Evolutionary conservation across 768 basidiomycete species (phyloP).

Genomic region (Hypholoma sublateritium): DNA sequence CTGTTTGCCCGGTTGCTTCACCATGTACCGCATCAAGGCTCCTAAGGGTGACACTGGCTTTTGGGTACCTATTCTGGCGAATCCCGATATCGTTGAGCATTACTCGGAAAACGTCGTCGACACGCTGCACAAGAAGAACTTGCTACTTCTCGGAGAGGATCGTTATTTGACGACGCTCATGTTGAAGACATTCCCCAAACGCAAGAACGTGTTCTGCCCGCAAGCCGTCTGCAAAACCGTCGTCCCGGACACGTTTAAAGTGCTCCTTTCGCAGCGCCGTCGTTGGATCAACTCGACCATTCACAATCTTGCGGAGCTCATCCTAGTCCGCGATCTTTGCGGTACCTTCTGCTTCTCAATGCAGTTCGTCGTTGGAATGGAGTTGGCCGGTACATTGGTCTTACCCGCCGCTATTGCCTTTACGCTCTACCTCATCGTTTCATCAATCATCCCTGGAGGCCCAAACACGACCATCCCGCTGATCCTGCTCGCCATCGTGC

Average conservation of each 20-base stretch:
- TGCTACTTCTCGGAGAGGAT: slow-evolving; percentile 97
- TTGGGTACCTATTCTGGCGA: slow-evolving; percentile 98
- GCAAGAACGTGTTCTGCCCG: slow-evolving; percentile 98
- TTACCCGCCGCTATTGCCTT: slow-evolving; percentile 97
- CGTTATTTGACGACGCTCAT: slow-evolving; percentile 97
- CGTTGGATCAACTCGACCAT: slow-evolving; percentile 99
- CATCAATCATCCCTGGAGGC: slow-evolving; percentile 80
- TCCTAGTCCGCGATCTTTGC: slow-evolving; percentile 96
- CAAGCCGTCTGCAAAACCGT: slow-evolving; percentile 99
- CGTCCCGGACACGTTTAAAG: slow-evolving; percentile 93
- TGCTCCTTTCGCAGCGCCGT: slow-evolving; percentile 93
- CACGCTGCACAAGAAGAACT: slow-evolving; percentile 98
- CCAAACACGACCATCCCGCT: slow-evolving; percentile 86
- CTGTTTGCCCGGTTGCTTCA: slow-evolving; percentile 98
- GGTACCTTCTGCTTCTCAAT: slow-evolving; percentile 99
- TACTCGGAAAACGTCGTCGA: slow-evolving; percentile 99
- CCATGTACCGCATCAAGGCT: slow-evolving; percentile 99
- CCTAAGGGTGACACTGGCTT: slow-evolving; percentile 96
- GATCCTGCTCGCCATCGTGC: slow-evolving; percentile 87
- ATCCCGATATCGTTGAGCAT: slow-evolving; percentile 97
- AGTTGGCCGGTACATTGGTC: slow-evolving; percentile 93
- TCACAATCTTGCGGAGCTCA: slow-evolving; percentile 93
- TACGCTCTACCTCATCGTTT: slow-evolving; percentile 90
- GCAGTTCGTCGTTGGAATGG: slow-evolving; percentile 99
- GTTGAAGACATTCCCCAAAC: slow-evolving; percentile 98